These are phyloP conservation scores for Paraphaeosphaeria sporulosa DNA, from an alignment of 2,329 filamentous ascomycete genomes.

Conservation along the genomic window DNA sequence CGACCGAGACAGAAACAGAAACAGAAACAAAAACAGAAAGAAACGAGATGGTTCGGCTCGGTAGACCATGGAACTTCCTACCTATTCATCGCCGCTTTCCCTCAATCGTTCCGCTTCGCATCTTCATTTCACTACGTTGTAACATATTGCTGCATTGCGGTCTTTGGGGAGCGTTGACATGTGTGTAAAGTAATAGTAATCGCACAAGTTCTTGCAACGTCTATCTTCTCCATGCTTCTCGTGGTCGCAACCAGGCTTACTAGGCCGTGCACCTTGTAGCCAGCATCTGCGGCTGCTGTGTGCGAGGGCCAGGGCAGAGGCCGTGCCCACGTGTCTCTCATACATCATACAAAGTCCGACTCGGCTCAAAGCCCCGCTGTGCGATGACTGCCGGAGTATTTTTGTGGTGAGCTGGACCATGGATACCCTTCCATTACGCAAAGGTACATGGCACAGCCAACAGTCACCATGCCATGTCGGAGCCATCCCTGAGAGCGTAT, in stretches of 20 bases:
- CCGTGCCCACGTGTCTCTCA: neutral
- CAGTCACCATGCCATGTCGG: neutral
- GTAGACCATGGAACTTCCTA: constrained; percentile 9
- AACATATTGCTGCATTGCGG: constrained; percentile 21
- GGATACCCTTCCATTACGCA: neutral
- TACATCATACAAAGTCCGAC: neutral
- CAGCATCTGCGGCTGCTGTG: neutral
- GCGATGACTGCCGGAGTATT: neutral
- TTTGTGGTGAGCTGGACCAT: neutral
- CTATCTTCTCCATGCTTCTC: neutral
- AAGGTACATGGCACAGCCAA: neutral
- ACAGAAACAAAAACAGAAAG: constrained; percentile 5
- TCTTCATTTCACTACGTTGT: constrained; percentile 16
- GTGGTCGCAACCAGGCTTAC: neutral
- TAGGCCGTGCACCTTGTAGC: no score
- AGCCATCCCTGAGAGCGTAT: neutral
- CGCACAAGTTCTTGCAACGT: constrained; percentile 18
- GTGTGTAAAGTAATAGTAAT: constrained; percentile 26
- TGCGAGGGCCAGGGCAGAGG: neutral
- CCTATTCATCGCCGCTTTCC: neutral
- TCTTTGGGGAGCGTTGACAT: constrained; percentile 10
- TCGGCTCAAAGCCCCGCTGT: neutral
- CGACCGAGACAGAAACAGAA: constrained; percentile 12
- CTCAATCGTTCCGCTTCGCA: constrained; percentile 9
- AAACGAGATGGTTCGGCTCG: constrained; percentile 9